A percentile compares a stretch with the other conserved stretches of the same genome.
Conservation (phyloP, 2,329 filamentous ascomycete genomes). For the Aschersonia sp. region DNA sequence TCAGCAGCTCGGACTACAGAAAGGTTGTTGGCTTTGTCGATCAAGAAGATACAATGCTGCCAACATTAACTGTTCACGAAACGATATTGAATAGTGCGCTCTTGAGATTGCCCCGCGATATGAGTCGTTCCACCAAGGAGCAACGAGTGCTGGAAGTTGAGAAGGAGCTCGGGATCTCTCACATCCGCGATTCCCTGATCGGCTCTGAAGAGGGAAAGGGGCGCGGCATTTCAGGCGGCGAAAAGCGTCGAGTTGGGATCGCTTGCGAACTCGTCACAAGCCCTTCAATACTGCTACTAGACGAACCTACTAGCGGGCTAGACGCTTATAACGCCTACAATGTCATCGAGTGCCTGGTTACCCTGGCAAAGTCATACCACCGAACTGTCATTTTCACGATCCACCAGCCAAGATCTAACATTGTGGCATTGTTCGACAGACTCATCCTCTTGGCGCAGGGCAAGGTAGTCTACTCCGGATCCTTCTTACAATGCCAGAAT, state of each 20-base stretch:
- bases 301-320: constrained; percentile 90
- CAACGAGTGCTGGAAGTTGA: constrained; percentile 87
- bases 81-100: constrained; percentile 91
- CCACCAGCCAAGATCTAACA: constrained; percentile 94
- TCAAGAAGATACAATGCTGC: constrained; percentile 93
- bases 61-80: constrained; percentile 92
- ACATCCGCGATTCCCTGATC: constrained; percentile 89
- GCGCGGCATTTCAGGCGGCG: constrained; percentile 89
- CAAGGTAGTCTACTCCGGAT: constrained; percentile 83
- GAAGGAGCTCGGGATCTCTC: constrained; percentile 84
- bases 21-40: constrained; percentile 94
- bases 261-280: constrained; percentile 96
- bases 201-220: constrained; percentile 91
- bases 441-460: constrained; percentile 84
- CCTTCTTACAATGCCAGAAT: constrained; percentile 72
- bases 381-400: constrained; percentile 97
- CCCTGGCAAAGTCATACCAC: constrained; percentile 89
- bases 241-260: constrained; percentile 91
- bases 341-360: constrained; percentile 90
- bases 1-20: constrained; percentile 72
- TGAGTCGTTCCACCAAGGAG: constrained; percentile 78
- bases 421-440: constrained; percentile 90
- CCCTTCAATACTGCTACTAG: constrained; percentile 90
- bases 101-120: constrained; percentile 79
- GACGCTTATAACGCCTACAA: constrained; percentile 98